Evolutionary conservation across 495 filamentous ascomycete species (phyloP).

Genomic region (Recurvomyces mirabilis): DNA sequence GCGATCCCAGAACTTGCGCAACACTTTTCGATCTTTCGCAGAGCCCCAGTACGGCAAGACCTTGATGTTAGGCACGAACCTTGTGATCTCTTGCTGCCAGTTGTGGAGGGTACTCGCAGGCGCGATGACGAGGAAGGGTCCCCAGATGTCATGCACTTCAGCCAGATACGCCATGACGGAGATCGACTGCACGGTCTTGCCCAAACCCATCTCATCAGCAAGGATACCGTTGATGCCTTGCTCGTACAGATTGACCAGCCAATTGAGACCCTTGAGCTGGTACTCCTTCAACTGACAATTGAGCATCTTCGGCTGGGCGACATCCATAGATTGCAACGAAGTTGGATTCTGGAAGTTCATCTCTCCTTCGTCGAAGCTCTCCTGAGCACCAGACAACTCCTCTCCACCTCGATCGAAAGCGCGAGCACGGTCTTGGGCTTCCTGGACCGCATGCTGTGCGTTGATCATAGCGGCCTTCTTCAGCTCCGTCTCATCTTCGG

Average conservation of each 20-base stretch:
- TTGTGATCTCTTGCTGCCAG: constrained; percentile 95
- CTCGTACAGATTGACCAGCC: constrained; percentile 97
- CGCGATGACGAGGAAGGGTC: constrained; percentile 92
- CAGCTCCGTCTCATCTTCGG: constrained; percentile 75
- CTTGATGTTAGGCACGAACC: constrained; percentile 87
- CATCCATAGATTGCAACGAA: constrained; percentile 82
- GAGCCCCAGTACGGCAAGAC: constrained; percentile 95
- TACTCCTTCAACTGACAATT: constrained; percentile 94
- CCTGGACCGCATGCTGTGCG: constrained; percentile 89
- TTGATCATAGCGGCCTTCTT: constrained; percentile 83
- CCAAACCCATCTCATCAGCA: constrained; percentile 98
- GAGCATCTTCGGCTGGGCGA: constrained; percentile 89
- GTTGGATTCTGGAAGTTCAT: constrained; percentile 99
- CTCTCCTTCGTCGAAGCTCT: constrained; percentile 63
- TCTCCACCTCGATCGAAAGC: constrained; percentile 59
- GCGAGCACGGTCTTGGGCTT: constrained; percentile 84
- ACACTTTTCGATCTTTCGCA: constrained; percentile 85
- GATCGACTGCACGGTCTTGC: constrained; percentile 97
- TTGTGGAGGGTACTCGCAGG: constrained; percentile 96
- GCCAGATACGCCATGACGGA: constrained; percentile 99
- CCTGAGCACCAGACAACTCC: constrained; percentile 38
- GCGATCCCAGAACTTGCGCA: constrained; percentile 97
- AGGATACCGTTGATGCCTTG: constrained; percentile 99
- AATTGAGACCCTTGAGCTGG: constrained; percentile 95
- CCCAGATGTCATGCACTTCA: constrained; percentile 96